Base-by-base conservation (phyloP, 371 early-diverging fungal species). In the Fennellomyces sp. region DNA sequence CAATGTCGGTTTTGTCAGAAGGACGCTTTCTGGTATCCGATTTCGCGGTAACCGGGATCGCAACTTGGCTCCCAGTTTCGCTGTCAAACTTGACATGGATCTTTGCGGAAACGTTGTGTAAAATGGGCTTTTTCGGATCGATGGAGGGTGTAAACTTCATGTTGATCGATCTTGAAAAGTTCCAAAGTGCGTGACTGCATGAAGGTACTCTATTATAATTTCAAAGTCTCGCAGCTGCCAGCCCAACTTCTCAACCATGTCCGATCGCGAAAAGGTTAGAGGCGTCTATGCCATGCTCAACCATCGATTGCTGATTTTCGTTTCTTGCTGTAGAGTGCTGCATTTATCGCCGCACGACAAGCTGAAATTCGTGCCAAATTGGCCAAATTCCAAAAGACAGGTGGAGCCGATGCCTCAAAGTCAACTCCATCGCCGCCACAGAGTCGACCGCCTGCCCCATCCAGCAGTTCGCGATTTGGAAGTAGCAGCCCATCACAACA, bases 341-440 rank as follows among this genome's bases (percentile, higher is more conserved):
- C 67, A 23, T 33, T 71, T 19, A 66, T 73, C 52, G 74, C 74
- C 25, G 75, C 75, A 17, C 69, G 69, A 64, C 58, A 66, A 57
- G 75, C 75, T 13, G 76, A 75, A 58, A 58, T 75, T 5, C 58
- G 63, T 28, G 80, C 73, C 7, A 79, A 68, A 61, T 31, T 79
- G 33, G 76, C 75, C 10, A 66, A 62, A 56, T 73, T 79, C 52
- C 65, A 71, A 49, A 63, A 72, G 7, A 31, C 41, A n/a, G 58
- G 54, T 33, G 42, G 55, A 26, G 38, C 49, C 17, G 33, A 38
- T 39, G 25, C 49, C 48, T 23, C n/a, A 30, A 7, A 31, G 13
- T 38, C 59, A 52, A 26, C 60, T 50, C 57, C 28, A 28, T 28
- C 54, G 38, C 50, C 41, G 17, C 19, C 45, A 21, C n/a, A 19